Evolutionary conservation across 2,329 filamentous ascomycete genomes (phyloP).

Genomic region (Chalara sp.): DNA sequence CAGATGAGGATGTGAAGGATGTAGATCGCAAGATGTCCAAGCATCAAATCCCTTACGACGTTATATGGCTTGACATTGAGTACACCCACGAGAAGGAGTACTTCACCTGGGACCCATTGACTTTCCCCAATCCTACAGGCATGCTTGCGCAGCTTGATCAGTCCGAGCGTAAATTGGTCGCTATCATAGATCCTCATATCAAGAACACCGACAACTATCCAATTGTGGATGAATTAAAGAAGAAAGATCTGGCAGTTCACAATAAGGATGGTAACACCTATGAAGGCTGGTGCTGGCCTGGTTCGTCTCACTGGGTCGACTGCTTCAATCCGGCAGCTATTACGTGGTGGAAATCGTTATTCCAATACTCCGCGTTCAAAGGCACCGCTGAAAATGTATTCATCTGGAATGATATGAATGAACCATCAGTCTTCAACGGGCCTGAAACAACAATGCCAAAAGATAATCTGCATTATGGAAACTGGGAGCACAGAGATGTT

Average conservation of each 20-base stretch:
- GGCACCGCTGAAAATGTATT: slow-evolving; percentile 82
- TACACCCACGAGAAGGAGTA: slow-evolving; percentile 97
- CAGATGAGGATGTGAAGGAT: slow-evolving; percentile 93
- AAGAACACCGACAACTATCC: slow-evolving; percentile 80
- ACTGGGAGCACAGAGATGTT: slow-evolving; percentile 95
- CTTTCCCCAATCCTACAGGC: slow-evolving; percentile 74
- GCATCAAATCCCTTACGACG: slow-evolving; percentile 90
- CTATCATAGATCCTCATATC: slow-evolving; percentile 96
- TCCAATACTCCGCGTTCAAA: slow-evolving; percentile 83
- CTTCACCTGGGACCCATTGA: slow-evolving; percentile 92
- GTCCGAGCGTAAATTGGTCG: slow-evolving; percentile 82
- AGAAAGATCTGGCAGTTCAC: slow-evolving; percentile 74
- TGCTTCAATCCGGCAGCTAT: slow-evolving; percentile 89
- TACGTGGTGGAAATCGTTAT: slow-evolving; percentile 86
- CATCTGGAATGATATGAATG: slow-evolving; percentile 99
- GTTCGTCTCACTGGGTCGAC: slow-evolving; percentile 93
- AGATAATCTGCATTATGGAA: slow-evolving; percentile 85
- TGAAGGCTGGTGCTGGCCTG: slow-evolving; percentile 98
- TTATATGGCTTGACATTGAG: slow-evolving; percentile 98
- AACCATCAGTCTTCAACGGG: slow-evolving; percentile 97
- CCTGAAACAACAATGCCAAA: slow-evolving; percentile 98
- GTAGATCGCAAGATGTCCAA: slow-evolving; percentile 96
- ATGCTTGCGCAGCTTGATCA: slow-evolving; percentile 87
- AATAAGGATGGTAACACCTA: slow-evolving; percentile 87
- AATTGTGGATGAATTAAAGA: slow-evolving; percentile 74